These are phyloP conservation scores for Trichoderma breve DNA, from an alignment of 2,329 filamentous ascomycete genomes.

Conservation along the genomic window DNA sequence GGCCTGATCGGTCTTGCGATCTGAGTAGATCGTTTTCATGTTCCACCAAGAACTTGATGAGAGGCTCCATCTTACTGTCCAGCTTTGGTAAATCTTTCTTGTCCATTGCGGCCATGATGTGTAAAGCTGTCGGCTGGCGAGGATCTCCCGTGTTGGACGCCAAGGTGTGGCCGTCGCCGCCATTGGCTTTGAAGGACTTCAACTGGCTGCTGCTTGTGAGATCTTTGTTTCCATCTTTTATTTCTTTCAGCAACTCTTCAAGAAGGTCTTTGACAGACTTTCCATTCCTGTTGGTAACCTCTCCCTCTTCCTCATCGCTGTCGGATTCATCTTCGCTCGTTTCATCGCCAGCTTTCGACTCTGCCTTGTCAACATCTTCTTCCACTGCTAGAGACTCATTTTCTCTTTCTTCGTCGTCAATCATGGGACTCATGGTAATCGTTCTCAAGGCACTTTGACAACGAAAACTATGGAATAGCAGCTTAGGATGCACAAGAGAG, in stretches of 20 bases:
- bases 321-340: constrained; percentile 24
- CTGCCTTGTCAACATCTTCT: constrained; percentile 20
- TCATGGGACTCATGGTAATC: constrained; percentile 8
- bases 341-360: constrained; percentile 21
- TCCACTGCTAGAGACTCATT: not conserved
- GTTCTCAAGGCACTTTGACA: not conserved
- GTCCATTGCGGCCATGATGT: constrained; percentile 23
- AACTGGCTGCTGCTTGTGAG: constrained; percentile 14
- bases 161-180: constrained; percentile 18
- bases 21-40: constrained; percentile 13
- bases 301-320: constrained; percentile 23
- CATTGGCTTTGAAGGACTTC: constrained; percentile 12
- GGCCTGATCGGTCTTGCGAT: constrained; percentile 12
- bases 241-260: constrained; percentile 9
- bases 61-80: constrained; percentile 24
- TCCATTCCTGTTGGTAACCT: not conserved
- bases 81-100: constrained; percentile 23
- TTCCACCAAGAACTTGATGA: constrained; percentile 16
- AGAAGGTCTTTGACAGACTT: constrained; percentile 20
- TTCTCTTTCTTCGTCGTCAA: constrained; percentile 18
- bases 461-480: not conserved
- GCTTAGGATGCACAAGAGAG: not conserved
- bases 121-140: constrained; percentile 22
- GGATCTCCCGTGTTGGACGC: constrained; percentile 20
- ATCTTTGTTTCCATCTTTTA: constrained; percentile 14